Evolutionary conservation across 306 rosid genomes (phyloP), one percentile per base, ranked within the genome.

Genomic region (Glycine latifolia): DNA sequence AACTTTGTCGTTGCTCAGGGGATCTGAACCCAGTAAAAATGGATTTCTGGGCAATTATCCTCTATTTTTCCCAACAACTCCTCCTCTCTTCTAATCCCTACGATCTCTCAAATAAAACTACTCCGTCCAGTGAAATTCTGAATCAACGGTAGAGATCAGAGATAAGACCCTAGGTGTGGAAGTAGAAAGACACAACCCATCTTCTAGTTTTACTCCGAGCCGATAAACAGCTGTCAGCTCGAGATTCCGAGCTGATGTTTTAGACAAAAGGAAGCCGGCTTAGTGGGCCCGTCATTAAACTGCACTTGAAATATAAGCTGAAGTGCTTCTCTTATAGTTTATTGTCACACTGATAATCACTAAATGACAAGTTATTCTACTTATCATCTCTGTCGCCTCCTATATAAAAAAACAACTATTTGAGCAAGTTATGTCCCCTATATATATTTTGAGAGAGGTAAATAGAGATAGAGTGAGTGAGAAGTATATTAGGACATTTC

Each of bases 191-290:
- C 2, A 10, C 5, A 47, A 3, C 86, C 63, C 75, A 0, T 17
- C 68, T 17, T 75, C 75, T 10, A 16, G 66, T 75, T 67, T 80
- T 52, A 50, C 81, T 43, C 47, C 8, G 47, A 43, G 47, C 47
- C 95, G 81, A 88, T 73, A 61, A 75, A 88, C 94, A 88, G 92
- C 91, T 92, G 90, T 89, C 83, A 90, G 92, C 94, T 89, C 73
- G 73, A 87, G 90, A 91, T 95, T 90, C 97, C 97, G 84, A 88
- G 97, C 97, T 95, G 97, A 87, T 88, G 86, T 61, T 79, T 84
- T 87, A 80, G 88, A 81, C 87, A 86, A 87, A 78, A 76, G 54
- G 82, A 81, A 91, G 97, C 96, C 97, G 96, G 98, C 97, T 90
- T 52, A 84, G 90, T 79, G 85, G 94, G 83, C 74, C 92, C 93